Conservation (phyloP, 805 yeast genomes). For the Spathaspora girioi region DNA sequence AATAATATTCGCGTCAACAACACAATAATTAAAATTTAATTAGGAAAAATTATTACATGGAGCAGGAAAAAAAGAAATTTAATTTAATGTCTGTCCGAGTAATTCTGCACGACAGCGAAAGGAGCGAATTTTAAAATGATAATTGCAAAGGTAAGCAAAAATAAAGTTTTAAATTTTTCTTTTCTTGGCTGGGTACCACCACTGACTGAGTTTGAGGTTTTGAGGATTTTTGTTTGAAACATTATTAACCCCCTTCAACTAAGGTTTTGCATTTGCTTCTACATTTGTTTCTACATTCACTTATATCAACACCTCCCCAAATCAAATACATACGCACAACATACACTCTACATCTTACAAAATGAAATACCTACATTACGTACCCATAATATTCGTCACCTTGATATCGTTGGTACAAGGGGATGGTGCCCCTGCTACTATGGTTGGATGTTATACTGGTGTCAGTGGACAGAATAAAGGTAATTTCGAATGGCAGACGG, state of each 20-base stretch:
- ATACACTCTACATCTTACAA: too few relatives aligned
- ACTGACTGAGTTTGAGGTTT: too few relatives aligned
- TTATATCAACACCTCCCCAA: too few relatives aligned
- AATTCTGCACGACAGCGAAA: background rate
- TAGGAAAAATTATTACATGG: background rate
- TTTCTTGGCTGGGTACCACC: background rate
- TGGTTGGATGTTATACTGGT: background rate
- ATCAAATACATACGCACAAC: too few relatives aligned
- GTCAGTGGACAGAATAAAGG: constrained; percentile 13
- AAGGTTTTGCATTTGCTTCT: background rate
- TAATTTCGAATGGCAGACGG: constrained; percentile 23
- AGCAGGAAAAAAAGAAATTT: background rate
- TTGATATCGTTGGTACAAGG: background rate
- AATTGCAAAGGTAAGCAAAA: background rate
- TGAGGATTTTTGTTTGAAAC: background rate
- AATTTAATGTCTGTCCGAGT: background rate
- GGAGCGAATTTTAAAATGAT: background rate
- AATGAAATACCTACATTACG: background rate
- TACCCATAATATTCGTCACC: background rate
- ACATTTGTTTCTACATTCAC: too few relatives aligned
- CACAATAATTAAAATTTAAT: too few relatives aligned
- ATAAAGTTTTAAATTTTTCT: background rate
- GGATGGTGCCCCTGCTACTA: background rate
- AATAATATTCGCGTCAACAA: background rate
- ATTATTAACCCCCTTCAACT: background rate